phyloP scores from a whole-genome alignment of 2,329 filamentous ascomycete genomes.

The Pseudogymnoascus sp. region DNA sequence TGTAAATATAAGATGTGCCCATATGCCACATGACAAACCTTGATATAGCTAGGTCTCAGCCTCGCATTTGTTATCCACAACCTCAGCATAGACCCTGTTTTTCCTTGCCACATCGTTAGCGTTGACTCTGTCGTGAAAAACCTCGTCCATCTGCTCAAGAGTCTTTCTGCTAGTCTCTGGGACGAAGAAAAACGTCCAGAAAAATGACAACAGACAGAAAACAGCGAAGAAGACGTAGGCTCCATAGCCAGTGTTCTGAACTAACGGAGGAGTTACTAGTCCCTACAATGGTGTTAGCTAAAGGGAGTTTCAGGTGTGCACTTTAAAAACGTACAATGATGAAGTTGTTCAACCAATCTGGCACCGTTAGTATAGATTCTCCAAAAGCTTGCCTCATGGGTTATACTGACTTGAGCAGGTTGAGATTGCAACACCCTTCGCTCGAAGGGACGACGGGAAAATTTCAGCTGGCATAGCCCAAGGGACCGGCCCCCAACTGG shows the following conservation, averaged over 20 bases:
- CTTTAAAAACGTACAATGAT: constrained; percentile 32
- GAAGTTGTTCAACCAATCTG: constrained; percentile 49
- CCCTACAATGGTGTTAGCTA: constrained; percentile 26
- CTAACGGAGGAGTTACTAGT: constrained; percentile 58
- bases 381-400: background rate
- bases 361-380: background rate
- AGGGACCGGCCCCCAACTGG: constrained; percentile 21
- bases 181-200: constrained; percentile 49
- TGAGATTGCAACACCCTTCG: constrained; percentile 60
- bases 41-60: background rate
- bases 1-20: background rate
- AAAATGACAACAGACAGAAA: constrained; percentile 42
- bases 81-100: background rate
- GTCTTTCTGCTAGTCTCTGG: constrained; percentile 52
- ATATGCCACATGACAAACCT: background rate
- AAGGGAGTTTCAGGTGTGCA: background rate
- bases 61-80: background rate
- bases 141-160: constrained; percentile 48
- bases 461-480: constrained; percentile 50
- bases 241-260: constrained; percentile 51
- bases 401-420: constrained; percentile 43
- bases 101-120: background rate
- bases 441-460: constrained; percentile 52
- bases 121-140: constrained; percentile 21
- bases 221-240: constrained; percentile 52